Conservation (phyloP, 2,329 filamentous ascomycete genomes). For the Trichoderma sp. region DNA sequence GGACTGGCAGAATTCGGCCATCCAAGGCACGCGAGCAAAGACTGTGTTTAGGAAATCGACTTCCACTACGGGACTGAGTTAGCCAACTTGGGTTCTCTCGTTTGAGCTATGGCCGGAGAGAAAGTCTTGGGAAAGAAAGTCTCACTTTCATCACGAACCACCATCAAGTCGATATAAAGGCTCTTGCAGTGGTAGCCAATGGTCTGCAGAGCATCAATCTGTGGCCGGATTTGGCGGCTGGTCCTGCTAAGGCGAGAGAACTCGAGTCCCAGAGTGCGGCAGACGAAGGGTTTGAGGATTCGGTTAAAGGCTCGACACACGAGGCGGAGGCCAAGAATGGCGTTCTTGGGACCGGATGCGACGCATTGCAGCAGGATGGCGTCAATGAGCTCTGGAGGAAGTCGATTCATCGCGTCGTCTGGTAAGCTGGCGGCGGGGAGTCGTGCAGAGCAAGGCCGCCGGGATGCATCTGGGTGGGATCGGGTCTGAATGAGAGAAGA, state of each 20-base stretch:
- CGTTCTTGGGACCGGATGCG: slow-evolving; percentile 49
- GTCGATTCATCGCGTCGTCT: slow-evolving; percentile 46
- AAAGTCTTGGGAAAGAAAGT: background rate
- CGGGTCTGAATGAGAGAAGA: background rate
- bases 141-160: slow-evolving; percentile 56
- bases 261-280: slow-evolving; percentile 55
- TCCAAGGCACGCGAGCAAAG: slow-evolving; percentile 51
- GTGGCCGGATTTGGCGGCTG: slow-evolving; percentile 40
- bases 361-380: slow-evolving; percentile 51
- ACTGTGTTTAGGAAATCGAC: slow-evolving; percentile 52
- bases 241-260: slow-evolving; percentile 52
- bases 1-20: slow-evolving; percentile 50
- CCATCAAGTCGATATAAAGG: slow-evolving; percentile 57
- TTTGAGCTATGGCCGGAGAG: background rate
- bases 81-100: slow-evolving; percentile 3
- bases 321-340: slow-evolving; percentile 50
- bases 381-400: slow-evolving; percentile 54
- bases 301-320: slow-evolving; percentile 56
- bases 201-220: slow-evolving; percentile 49
- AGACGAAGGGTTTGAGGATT: slow-evolving; percentile 50
- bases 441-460: slow-evolving; percentile 4
- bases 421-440: slow-evolving; percentile 12
- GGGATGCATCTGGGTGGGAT: slow-evolving; percentile 19
- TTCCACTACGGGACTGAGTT: slow-evolving; percentile 46
- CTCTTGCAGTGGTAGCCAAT: slow-evolving; percentile 54